A percentile compares a stretch with the other conserved stretches of the same genome.
Conservation (phyloP, 2,329 filamentous ascomycete species). For the Cercospora canescens region DNA sequence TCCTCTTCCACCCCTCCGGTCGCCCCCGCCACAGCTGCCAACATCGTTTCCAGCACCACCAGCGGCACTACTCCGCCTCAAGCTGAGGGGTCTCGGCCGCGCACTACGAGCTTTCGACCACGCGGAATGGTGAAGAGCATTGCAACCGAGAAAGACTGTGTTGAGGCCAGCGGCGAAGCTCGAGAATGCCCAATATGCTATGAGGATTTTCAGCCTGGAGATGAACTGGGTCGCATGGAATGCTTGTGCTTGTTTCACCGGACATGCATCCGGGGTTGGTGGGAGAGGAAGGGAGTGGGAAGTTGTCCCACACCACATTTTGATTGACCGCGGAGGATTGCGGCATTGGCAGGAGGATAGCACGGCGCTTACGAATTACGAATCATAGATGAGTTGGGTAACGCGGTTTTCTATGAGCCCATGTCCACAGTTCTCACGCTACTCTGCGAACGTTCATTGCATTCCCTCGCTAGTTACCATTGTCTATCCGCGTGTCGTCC, state of each 20-base stretch:
- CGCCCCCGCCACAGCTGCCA: slow-evolving; percentile 11
- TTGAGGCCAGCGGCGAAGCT: slow-evolving; percentile 49
- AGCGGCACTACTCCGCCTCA: slow-evolving; percentile 17
- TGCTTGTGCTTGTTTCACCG: slow-evolving; percentile 66
- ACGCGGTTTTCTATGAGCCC: neutral
- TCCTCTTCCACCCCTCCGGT: slow-evolving; percentile 16
- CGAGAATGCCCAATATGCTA: slow-evolving; percentile 66
- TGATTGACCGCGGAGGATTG: neutral
- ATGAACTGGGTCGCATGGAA: slow-evolving; percentile 60
- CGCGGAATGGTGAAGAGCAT: slow-evolving; percentile 52
- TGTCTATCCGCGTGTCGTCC: neutral
- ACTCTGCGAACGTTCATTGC: no score
- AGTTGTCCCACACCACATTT: slow-evolving; percentile 56
- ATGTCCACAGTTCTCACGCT: neutral
- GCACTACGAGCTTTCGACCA: slow-evolving; percentile 36
- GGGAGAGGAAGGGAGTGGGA: slow-evolving; percentile 55
- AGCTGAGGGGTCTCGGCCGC: slow-evolving; percentile 22
- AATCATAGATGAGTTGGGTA: neutral
- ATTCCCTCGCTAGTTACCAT: neutral
- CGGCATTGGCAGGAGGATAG: neutral
- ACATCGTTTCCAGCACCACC: slow-evolving; percentile 7
- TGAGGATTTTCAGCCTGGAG: slow-evolving; percentile 63
- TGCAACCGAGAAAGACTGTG: slow-evolving; percentile 65
- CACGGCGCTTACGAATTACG: neutral
- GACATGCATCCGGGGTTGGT: slow-evolving; percentile 62